These are phyloP conservation scores for Agaricus blazei DNA, from an alignment of 768 basidiomycete species.

Conservation along the genomic window DNA sequence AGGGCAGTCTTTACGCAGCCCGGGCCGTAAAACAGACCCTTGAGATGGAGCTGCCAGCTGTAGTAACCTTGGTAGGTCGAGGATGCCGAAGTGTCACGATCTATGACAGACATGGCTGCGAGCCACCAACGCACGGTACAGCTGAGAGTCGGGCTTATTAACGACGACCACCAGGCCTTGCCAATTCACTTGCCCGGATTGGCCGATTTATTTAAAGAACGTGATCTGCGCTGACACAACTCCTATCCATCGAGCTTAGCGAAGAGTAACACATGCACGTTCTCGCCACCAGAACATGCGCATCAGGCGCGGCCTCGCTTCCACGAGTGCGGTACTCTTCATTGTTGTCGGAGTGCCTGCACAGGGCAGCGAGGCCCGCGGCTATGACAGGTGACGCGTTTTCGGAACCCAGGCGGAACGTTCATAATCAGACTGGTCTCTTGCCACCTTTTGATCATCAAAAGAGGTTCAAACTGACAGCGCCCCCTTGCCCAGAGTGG, in stretches of 20 bases:
- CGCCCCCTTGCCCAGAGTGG: slow-evolving; percentile 38
- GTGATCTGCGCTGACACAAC: too few relatives aligned
- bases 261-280: neutral
- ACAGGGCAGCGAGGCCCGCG: neutral
- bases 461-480: slow-evolving; percentile 27
- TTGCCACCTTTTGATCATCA: slow-evolving; percentile 19
- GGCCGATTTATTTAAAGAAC: too few relatives aligned
- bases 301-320: neutral
- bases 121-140: too few relatives aligned
- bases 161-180: too few relatives aligned
- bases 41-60: slow-evolving; percentile 61
- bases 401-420: slow-evolving; percentile 3
- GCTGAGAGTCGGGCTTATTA: too few relatives aligned
- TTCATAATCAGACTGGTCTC: neutral
- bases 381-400: neutral
- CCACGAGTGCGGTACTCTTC: neutral
- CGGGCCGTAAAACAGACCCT: slow-evolving; percentile 69
- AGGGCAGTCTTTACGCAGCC: slow-evolving; percentile 59
- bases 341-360: neutral
- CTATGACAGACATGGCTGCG: slow-evolving; percentile 23
- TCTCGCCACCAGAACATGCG: neutral
- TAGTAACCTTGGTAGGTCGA: slow-evolving; percentile 50
- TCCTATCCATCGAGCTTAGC: too few relatives aligned
- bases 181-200: too few relatives aligned
- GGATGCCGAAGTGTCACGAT: slow-evolving; percentile 13